Conservation (phyloP, 2,329 filamentous ascomycete species). For the Fonsecaea nubica region DNA sequence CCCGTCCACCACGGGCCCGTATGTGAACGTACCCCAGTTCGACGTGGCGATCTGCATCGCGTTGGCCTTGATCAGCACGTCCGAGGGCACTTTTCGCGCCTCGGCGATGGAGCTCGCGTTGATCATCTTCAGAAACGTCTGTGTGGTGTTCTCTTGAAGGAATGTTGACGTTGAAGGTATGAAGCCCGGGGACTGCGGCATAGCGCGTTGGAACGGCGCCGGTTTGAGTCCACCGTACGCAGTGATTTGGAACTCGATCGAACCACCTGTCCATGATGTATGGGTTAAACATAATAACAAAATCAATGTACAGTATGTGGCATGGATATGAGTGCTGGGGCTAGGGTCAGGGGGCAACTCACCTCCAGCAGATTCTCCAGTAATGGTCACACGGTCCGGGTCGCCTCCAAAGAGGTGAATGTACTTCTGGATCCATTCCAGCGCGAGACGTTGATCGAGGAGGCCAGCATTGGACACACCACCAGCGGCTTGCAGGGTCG, state of each 20-base stretch:
- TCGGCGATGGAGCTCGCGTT: slow-evolving; percentile 55
- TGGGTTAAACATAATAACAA: too few species aligned
- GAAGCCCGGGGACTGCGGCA: slow-evolving; percentile 54
- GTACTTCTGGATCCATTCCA: slow-evolving; percentile 64
- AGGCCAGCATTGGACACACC: slow-evolving; percentile 59
- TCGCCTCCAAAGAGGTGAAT: slow-evolving; percentile 64
- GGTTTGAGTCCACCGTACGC: slow-evolving; percentile 53
- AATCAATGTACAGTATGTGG: too few species aligned
- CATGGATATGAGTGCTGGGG: too few species aligned
- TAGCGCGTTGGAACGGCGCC: slow-evolving; percentile 47
- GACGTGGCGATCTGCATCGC: slow-evolving; percentile 49
- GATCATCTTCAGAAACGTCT: slow-evolving; percentile 49
- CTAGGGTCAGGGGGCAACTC: slow-evolving; percentile 2
- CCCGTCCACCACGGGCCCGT: slow-evolving; percentile 57
- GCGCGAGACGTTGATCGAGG: slow-evolving; percentile 61
- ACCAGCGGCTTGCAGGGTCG: slow-evolving; percentile 49
- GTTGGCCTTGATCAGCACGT: slow-evolving; percentile 53
- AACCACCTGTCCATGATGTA: slow-evolving; percentile 47
- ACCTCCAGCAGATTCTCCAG: slow-evolving; percentile 60
- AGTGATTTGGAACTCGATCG: slow-evolving; percentile 63
- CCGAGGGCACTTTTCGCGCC: slow-evolving; percentile 51
- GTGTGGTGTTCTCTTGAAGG: slow-evolving; percentile 49
- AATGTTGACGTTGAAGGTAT: slow-evolving; percentile 45
- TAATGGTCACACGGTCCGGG: slow-evolving; percentile 56
- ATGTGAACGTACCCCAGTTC: slow-evolving; percentile 53